Evolutionary conservation across 306 rosid genomes (phyloP).

Genomic region (Sechiopsis laciniata): DNA sequence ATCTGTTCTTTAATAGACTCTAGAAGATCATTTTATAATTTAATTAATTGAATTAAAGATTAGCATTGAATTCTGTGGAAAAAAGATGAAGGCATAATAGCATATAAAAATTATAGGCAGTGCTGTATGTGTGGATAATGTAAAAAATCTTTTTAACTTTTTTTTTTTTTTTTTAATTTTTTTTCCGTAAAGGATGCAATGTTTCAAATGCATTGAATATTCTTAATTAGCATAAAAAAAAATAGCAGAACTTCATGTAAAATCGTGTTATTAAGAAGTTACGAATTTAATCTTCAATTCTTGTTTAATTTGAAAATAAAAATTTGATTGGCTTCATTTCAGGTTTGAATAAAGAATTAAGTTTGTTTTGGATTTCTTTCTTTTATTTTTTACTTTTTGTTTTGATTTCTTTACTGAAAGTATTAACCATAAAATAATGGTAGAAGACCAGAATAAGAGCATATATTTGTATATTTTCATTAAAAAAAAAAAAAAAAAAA

Average conservation of each 20-base stretch:
- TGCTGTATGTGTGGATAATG: no score
- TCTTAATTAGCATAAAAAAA: neutral
- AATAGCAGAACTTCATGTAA: no score
- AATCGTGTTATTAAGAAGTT: no score
- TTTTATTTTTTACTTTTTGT: no score
- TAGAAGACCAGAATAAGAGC: no score
- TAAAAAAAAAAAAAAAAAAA: no score
- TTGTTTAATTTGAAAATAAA: no score
- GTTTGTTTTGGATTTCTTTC: neutral
- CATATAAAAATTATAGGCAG: neutral
- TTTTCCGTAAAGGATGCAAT: no score
- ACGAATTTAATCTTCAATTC: no score
- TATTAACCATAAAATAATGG: no score
- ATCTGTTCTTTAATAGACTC: neutral
- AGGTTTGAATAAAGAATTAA: neutral
- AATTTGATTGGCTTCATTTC: neutral
- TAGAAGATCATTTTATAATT: neutral
- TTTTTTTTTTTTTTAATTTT: neutral
- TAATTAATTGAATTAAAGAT: neutral
- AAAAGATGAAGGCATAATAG: neutral
- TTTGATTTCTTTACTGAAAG: no score
- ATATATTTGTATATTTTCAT: no score
- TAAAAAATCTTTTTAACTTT: neutral
- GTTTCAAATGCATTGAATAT: neutral
- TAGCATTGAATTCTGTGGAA: neutral